These are phyloP conservation scores for Pichia sp. DNA, from an alignment of 1,139 yeast genomes.

Conservation along the genomic window DNA sequence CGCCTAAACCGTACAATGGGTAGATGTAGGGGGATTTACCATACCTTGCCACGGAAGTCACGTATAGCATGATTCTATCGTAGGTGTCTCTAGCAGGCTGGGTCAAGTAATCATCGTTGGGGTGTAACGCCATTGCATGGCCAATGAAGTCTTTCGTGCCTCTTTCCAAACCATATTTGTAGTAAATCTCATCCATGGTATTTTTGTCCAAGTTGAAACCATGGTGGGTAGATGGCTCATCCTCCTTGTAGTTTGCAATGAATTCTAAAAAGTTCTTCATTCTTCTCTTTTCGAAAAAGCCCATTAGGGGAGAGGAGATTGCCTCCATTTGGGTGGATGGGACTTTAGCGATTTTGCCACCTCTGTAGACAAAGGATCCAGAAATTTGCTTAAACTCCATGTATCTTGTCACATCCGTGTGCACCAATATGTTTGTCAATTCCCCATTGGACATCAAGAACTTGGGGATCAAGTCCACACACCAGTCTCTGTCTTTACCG, in stretches of 20 bases:
- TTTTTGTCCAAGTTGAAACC: conserved; percentile 80
- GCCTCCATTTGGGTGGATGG: conserved; percentile 94
- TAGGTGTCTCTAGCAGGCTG: conserved; percentile 92
- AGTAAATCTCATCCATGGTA: conserved; percentile 89
- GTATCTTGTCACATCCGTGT: conserved; percentile 92
- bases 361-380: conserved; percentile 90
- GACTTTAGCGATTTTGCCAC: conserved; percentile 88
- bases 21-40: conserved; percentile 96
- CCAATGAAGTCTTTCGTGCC: conserved; percentile 97
- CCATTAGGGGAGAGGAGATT: conserved; percentile 86
- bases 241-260: conserved; percentile 78
- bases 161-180: conserved; percentile 83
- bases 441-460: conserved; percentile 98
- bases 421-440: conserved; percentile 88
- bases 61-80: conserved; percentile 79
- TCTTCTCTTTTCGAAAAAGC: conserved; percentile 92
- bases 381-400: conserved; percentile 94
- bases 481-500: conserved; percentile 97
- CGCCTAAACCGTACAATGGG: conserved; percentile 96
- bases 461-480: conserved; percentile 94
- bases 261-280: conserved; percentile 89
- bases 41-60: conserved; percentile 87
- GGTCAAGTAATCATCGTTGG: conserved; percentile 83
- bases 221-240: conserved; percentile 75
- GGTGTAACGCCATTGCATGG: conserved; percentile 97